Evolutionary conservation across 2,329 filamentous ascomycete species (phyloP).

Genomic region (Leptoxyphium fumago): DNA sequence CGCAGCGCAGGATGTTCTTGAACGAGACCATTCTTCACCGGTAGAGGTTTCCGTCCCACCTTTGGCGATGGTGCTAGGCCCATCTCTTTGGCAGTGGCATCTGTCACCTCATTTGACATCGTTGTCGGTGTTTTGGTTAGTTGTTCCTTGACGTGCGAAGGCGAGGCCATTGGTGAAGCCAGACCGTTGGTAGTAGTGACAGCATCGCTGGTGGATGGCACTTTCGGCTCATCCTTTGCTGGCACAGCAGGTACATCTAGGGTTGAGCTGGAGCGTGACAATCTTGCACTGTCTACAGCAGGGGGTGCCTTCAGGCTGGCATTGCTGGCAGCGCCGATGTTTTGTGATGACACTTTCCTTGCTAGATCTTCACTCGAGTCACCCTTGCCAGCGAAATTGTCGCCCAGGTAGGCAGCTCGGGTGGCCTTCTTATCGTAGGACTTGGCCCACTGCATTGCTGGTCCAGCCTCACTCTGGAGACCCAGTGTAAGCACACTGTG

Average conservation of each 20-base stretch:
- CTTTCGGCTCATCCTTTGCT: constrained; percentile 8
- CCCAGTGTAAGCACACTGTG: constrained; percentile 83
- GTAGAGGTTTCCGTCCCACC: constrained; percentile 19
- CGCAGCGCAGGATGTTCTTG: constrained; percentile 30
- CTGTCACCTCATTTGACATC: neutral
- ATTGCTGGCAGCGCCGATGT: constrained; percentile 6
- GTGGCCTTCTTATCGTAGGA: constrained; percentile 86
- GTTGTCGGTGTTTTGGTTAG: constrained; percentile 3
- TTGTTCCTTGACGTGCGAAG: neutral
- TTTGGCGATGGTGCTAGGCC: constrained; percentile 7
- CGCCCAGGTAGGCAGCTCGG: constrained; percentile 69
- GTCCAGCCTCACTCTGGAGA: constrained; percentile 74
- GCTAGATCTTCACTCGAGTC: constrained; percentile 14
- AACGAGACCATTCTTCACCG: constrained; percentile 11
- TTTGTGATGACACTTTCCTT: constrained; percentile 12
- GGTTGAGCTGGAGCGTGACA: neutral
- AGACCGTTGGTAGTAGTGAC: constrained; percentile 1
- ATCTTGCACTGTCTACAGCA: neutral
- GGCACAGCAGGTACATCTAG: constrained; percentile 21
- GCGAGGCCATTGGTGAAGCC: constrained; percentile 1
- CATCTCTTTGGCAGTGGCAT: constrained; percentile 12
- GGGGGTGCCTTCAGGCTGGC: neutral
- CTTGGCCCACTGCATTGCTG: constrained; percentile 92
- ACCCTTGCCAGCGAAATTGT: constrained; percentile 47
- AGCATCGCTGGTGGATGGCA: neutral